Evolutionary conservation across 768 basidiomycete species (phyloP).

Genomic region (Tulasnella sp.): DNA sequence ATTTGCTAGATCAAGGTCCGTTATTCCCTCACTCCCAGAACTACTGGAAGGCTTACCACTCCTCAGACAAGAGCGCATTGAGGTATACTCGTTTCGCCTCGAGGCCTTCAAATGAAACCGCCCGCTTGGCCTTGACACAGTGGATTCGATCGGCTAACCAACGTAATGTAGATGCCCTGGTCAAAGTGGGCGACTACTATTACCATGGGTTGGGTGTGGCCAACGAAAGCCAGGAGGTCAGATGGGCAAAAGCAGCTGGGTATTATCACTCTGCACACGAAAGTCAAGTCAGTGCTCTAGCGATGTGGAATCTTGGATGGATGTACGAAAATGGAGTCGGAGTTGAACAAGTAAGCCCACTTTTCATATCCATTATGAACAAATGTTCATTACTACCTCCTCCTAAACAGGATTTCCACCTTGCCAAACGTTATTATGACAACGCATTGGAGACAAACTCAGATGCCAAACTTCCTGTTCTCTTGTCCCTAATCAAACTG

Average conservation of each 20-base stretch:
- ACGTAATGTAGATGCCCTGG: slow-evolving; percentile 88
- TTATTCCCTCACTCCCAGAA: not conserved
- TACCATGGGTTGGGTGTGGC: slow-evolving; percentile 77
- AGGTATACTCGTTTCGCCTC: slow-evolving; percentile 56
- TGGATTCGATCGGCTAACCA: slow-evolving; percentile 94
- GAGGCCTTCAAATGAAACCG: slow-evolving; percentile 70
- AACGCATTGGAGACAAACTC: slow-evolving; percentile 71
- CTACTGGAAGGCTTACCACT: not conserved
- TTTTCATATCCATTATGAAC: not conserved
- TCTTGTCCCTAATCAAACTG: slow-evolving; percentile 67
- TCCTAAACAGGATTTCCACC: slow-evolving; percentile 66
- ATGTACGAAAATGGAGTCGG: slow-evolving; percentile 98
- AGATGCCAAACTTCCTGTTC: slow-evolving; percentile 82
- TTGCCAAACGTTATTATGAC: slow-evolving; percentile 94
- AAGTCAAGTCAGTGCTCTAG: slow-evolving; percentile 81
- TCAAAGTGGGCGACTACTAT: slow-evolving; percentile 97
- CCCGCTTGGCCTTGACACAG: slow-evolving; percentile 71
- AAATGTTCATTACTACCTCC: not conserved
- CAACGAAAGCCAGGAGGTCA: slow-evolving; percentile 46
- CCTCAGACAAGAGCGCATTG: slow-evolving; percentile 53
- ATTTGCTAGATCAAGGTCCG: slow-evolving; percentile 79
- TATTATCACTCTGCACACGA: slow-evolving; percentile 94
- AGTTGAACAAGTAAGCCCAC: slow-evolving; percentile 55
- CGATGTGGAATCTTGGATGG: slow-evolving; percentile 98
- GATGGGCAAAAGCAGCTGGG: slow-evolving; percentile 81